phyloP scores from a whole-genome alignment of 768 basidiomycete species.

The Lactarius hatsudake region DNA sequence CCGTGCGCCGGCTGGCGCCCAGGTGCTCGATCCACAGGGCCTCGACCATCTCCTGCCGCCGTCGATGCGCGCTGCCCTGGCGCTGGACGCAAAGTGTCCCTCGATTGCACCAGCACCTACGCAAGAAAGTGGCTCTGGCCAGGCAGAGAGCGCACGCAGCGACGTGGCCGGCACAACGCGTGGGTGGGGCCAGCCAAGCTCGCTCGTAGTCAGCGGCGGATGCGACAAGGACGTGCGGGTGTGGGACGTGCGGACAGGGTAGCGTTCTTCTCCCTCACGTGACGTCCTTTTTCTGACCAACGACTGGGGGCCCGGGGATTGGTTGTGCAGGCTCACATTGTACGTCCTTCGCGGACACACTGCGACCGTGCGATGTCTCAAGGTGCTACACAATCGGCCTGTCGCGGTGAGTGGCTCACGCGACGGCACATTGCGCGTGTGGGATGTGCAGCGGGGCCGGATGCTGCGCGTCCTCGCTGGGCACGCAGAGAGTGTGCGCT shows the following conservation, averaged over 20 bases:
- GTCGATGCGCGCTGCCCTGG: no score
- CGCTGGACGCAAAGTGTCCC: no score
- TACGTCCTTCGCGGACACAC: constrained; percentile 82
- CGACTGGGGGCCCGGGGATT: neutral
- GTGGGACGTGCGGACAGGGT: constrained; percentile 89
- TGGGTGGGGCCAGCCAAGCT: constrained; percentile 86
- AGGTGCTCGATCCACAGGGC: no score
- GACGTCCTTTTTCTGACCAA: neutral
- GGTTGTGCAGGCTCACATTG: constrained; percentile 8
- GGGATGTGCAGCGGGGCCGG: constrained; percentile 86
- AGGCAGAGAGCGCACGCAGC: constrained; percentile 33
- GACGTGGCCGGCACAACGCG: constrained; percentile 62
- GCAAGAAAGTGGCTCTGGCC: no score
- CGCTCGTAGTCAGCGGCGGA: constrained; percentile 86
- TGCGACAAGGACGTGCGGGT: constrained; percentile 91
- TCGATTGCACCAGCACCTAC: no score
- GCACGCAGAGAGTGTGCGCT: constrained; percentile 79
- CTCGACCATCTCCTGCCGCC: no score
- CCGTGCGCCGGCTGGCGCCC: no score
- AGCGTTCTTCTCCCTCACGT: constrained; percentile 31
- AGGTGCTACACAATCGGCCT: constrained; percentile 81
- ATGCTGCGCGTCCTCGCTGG: constrained; percentile 66
- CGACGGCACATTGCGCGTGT: constrained; percentile 82
- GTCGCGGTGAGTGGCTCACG: constrained; percentile 89
- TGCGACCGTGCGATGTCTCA: constrained; percentile 88